A percentile compares a stretch with the other conserved stretches of the same genome.
Conservation (phyloP, 2,329 filamentous ascomycete species). For the Aspergillus sergii region DNA sequence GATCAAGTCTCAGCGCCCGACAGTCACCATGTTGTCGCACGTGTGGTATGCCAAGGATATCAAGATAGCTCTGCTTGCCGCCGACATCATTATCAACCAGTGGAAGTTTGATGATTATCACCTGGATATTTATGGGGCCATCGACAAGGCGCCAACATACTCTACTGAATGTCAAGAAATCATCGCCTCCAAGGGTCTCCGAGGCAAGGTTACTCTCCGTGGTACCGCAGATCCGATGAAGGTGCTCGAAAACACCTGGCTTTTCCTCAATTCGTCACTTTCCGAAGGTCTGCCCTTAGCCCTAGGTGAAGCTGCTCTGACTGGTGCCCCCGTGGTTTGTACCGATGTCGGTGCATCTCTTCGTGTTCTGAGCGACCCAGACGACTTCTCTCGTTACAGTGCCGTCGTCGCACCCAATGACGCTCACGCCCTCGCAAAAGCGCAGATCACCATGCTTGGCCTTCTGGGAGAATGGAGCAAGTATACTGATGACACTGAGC, state of each 20-base stretch:
- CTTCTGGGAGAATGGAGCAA: conserved; percentile 64
- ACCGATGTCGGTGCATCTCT: conserved; percentile 47
- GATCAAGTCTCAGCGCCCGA: conserved; percentile 61
- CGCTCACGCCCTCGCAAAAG: conserved; percentile 60
- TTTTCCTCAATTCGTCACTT: conserved; percentile 54
- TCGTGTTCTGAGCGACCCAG: conserved; percentile 44
- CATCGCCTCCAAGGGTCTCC: conserved; percentile 58
- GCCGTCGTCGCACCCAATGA: conserved; percentile 68
- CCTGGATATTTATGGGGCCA: conserved; percentile 64
- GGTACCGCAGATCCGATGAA: conserved; percentile 61
- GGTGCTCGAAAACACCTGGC: conserved; percentile 59
- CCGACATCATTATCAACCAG: conserved; percentile 66
- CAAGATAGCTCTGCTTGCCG: conserved; percentile 64
- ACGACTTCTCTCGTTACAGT: conserved; percentile 56
- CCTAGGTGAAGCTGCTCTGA: conserved; percentile 50
- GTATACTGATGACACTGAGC: conserved; percentile 57
- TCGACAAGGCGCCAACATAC: conserved; percentile 64
- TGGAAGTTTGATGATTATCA: conserved; percentile 68
- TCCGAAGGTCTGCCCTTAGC: conserved; percentile 50
- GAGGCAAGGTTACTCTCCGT: conserved; percentile 53
- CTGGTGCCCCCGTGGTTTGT: conserved; percentile 48
- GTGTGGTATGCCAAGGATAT: conserved; percentile 60
- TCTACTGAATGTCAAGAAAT: conserved; percentile 62
- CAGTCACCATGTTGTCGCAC: conserved; percentile 67
- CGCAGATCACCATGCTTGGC: conserved; percentile 64